Conservation (phyloP, 208 protist genomes). For the Lotmaria passim region DNA sequence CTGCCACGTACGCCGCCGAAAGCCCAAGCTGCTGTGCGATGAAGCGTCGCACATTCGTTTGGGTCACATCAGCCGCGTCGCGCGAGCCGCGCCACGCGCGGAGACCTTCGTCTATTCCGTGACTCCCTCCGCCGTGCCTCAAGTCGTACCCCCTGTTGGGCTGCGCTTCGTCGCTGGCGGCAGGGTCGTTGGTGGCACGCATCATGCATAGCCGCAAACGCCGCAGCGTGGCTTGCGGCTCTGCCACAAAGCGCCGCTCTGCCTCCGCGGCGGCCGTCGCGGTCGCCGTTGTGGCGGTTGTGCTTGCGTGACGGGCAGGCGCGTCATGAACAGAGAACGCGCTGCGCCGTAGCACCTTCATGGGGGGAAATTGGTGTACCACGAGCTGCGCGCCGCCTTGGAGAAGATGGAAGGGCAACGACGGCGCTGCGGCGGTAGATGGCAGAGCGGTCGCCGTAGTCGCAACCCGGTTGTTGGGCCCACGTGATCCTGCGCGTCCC, state of each 20-base stretch:
- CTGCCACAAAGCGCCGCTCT: constrained; percentile 41
- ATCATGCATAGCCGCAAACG: constrained; percentile 21
- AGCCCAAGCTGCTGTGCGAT: constrained; percentile 29
- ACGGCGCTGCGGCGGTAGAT: constrained; percentile 15
- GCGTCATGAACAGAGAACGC: neutral
- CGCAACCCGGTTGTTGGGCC: neutral
- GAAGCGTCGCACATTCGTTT: constrained; percentile 18
- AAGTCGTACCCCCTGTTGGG: too few species aligned
- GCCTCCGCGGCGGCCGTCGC: constrained; percentile 18
- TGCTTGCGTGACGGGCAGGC: neutral
- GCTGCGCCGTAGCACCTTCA: constrained; percentile 66
- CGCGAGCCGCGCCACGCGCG: neutral
- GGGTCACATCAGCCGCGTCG: constrained; percentile 6
- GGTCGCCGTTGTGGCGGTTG: neutral
- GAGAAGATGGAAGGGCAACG: constrained; percentile 64
- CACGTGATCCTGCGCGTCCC: neutral
- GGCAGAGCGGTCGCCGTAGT: too few species aligned
- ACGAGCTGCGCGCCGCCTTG: constrained; percentile 65
- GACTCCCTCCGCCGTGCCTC: neutral
- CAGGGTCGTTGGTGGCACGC: neutral
- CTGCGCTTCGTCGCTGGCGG: too few species aligned
- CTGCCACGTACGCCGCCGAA: constrained; percentile 20
- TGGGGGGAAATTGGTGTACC: constrained; percentile 67
- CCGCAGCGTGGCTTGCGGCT: constrained; percentile 57
- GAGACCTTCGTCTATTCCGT: neutral